Evolutionary conservation across 2,329 filamentous ascomycete genomes (phyloP), one percentile per base, ranked within the genome.

Genomic region (Cryphonectria naterciae): DNA sequence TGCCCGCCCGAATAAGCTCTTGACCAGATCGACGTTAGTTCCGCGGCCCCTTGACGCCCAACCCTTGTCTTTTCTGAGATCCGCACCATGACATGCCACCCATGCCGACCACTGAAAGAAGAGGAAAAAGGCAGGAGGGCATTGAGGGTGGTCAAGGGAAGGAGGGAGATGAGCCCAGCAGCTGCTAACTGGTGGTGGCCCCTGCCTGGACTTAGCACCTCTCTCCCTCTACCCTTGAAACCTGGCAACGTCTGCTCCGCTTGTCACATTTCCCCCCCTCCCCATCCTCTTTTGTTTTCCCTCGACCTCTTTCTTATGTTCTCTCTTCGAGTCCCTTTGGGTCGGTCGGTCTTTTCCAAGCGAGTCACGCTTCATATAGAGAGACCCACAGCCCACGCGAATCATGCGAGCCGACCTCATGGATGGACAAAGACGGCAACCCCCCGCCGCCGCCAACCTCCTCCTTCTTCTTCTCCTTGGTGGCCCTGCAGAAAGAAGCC

Each of bases 1-100:
- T 28, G 43, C 63, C 19, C 63, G 13, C 19, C 25, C 19, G 41
- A 49, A 65, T 65, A 52, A 65, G 41, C 63, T 65, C 63, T 46
- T 65, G 39, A 49, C 39, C 43, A 17, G 39, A 65, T 49, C 28
- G n/a, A 22, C 41, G 8, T 32, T 64, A 61, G 58, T 32, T 8
- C 11, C 35, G 4, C 1, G 35, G 17, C 58, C 56, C 32, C 35
- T 61, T 39, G 35, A 32, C 58, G 58, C 58, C 58, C 58, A 61
- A 61, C 17, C 58, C 58, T 8, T 58, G 54, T 15, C 6, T 60
- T 35, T 22, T 7, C 28, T 39, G 58, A 37, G 58, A 39, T n/a
- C 19, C 58, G 35, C 58, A n/a, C 58, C 5, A 39, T 37, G 32
- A 39, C 32, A n/a, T 39, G 22, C 58, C 32, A 1, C 17, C 54